Evolutionary conservation across 1,284 basidiomycete species (phyloP), one percentile per base, ranked within the genome.

Genomic region (Ustanciosporium gigantosporum): DNA sequence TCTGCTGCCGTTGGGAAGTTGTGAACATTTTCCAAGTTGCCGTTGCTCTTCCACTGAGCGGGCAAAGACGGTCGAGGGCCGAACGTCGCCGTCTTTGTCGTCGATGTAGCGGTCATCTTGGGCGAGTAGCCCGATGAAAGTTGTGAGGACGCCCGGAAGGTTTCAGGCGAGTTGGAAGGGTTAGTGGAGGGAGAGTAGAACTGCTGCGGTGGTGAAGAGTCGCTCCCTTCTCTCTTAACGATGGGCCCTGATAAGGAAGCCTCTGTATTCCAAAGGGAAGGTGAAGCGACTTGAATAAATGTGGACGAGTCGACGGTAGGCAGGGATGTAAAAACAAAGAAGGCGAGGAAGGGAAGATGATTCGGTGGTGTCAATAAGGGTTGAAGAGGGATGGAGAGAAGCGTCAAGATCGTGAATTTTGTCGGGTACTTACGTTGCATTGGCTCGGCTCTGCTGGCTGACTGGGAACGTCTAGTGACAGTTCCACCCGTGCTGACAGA

Each of bases 141-240:
- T 9, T 44, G 37, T 13, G 35, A 23, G 4, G 42, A 35, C 19
- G 24, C 43, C 9, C 21, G 41, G 4, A 31, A 22, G 25, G 31
- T 21, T 15, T 16, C 31, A 22, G 41, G 49, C n/a, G 50, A 53
- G 3, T 41, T 37, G 25, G 49, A 42, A 24, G 31, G 15, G 25
- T 16, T 40, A 17, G 45, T 25, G 13, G 36, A 42, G n/a, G 56
- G 56, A 24, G 56, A 59, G 27, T 59, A 45, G 41, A 52, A 59
- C 3, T 31, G 29, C 22, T 59, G 49, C 20, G 20, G 32, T 6
- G 44, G 48, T 17, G 41, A 51, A 11, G 45, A 40, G 15, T 41
- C 41, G n/a, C n/a, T n/a, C n/a, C n/a, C n/a, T n/a, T n/a, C n/a
- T n/a, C n/a, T n/a, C n/a, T n/a, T n/a, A n/a, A n/a, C n/a, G n/a